Conservation (phyloP, 208 protist genomes). For the Crithidia expoeki region DNA sequence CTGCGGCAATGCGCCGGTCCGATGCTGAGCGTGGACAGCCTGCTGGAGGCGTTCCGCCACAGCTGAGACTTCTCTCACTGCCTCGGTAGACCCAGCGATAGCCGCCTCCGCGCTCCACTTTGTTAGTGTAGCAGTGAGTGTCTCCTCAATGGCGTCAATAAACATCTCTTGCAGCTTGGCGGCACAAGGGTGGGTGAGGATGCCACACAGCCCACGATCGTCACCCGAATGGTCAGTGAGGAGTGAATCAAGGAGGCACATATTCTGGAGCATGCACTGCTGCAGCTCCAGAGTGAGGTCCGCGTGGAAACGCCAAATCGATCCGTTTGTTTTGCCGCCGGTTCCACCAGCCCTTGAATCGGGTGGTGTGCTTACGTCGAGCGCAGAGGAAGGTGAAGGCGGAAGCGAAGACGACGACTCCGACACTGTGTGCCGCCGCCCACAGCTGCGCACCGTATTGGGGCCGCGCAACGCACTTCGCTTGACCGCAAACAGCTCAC, state of each 20-base stretch:
- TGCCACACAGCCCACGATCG: constrained; percentile 26
- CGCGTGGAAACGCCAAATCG: constrained; percentile 32
- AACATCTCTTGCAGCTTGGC: constrained; percentile 30
- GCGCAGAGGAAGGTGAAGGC: background rate
- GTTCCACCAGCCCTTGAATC: background rate
- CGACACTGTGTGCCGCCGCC: constrained; percentile 22
- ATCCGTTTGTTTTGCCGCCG: background rate
- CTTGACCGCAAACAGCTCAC: background rate
- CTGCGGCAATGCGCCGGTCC: background rate
- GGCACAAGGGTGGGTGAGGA: constrained; percentile 30
- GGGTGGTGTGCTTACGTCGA: background rate
- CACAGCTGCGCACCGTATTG: constrained; percentile 18
- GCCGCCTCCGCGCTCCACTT: background rate
- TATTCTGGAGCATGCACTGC: constrained; percentile 33
- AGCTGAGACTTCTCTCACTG: constrained; percentile 11
- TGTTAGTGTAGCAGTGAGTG: background rate
- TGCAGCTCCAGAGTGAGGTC: constrained; percentile 38
- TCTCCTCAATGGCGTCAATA: constrained; percentile 11
- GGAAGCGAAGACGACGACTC: constrained; percentile 9
- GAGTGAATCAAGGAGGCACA: constrained; percentile 22
- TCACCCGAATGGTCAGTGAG: constrained; percentile 5
- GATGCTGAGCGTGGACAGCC: constrained; percentile 5
- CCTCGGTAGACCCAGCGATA: constrained; percentile 3
- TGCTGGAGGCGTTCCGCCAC: constrained; percentile 18
- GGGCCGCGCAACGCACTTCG: background rate